Evolutionary conservation across 768 basidiomycete genomes (phyloP).

Genomic region (Austroboletus eburneus): DNA sequence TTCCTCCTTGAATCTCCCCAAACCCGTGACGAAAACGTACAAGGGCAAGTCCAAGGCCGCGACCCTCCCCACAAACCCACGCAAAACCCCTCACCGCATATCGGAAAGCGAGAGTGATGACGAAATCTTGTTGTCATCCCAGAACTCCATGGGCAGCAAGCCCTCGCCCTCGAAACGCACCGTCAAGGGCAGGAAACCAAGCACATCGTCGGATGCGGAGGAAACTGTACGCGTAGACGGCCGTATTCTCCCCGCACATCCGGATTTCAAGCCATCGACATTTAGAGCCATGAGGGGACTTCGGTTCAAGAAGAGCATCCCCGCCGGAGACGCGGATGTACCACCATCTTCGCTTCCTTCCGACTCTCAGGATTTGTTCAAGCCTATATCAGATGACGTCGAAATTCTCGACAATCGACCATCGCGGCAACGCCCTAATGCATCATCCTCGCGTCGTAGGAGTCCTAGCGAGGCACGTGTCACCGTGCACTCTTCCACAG

Average conservation of each 20-base stretch:
- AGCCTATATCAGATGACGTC: conserved; percentile 18
- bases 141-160: conserved; percentile 13
- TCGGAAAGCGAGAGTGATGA: conserved; percentile 24
- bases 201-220: not conserved
- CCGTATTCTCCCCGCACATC: conserved; percentile 18
- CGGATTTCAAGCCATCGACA: conserved; percentile 20
- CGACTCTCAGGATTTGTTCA: conserved; percentile 22
- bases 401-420: conserved; percentile 3
- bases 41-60: conserved; percentile 11
- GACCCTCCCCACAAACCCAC: not conserved
- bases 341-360: conserved; percentile 17
- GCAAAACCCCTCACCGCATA: not conserved
- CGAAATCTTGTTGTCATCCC: conserved; percentile 27
- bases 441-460: conserved; percentile 1
- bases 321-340: conserved; percentile 3
- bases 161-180: conserved; percentile 9
- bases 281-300: conserved; percentile 1
- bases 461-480: not conserved
- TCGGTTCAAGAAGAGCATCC: conserved; percentile 35
- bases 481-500: conserved; percentile 4
- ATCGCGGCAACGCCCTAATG: conserved; percentile 1
- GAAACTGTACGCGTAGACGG: conserved; percentile 17
- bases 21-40: conserved; percentile 2
- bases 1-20: conserved; percentile 15
- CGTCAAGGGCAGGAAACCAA: conserved; percentile 4